These are phyloP conservation scores for Neltuma alba DNA, from an alignment of 306 rosid genomes.

Conservation along the genomic window DNA sequence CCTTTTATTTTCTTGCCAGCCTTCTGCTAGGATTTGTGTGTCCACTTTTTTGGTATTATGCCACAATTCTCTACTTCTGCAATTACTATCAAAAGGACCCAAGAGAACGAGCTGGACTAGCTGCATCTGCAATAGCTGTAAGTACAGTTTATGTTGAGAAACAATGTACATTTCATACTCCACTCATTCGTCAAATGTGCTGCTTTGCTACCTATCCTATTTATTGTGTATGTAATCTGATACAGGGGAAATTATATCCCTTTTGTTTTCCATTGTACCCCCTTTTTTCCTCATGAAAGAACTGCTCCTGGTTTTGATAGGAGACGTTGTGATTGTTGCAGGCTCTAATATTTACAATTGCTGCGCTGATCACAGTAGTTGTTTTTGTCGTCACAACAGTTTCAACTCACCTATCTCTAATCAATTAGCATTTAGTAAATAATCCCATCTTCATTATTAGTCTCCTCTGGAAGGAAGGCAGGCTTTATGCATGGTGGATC, in stretches of 20 bases:
- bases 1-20: constrained; percentile 45
- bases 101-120: constrained; percentile 94
- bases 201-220: constrained; percentile 3
- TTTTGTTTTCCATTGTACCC: constrained; percentile 1
- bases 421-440: constrained; percentile 8
- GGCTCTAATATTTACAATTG: constrained; percentile 61
- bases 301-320: not conserved
- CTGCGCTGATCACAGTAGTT: constrained; percentile 39
- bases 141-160: constrained; percentile 27
- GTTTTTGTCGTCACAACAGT: constrained; percentile 38
- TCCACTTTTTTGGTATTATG: constrained; percentile 89
- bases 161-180: not conserved
- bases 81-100: constrained; percentile 85
- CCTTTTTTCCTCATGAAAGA: no score
- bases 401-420: constrained; percentile 25
- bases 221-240: no score
- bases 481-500: constrained; percentile 24
- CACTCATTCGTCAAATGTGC: constrained; percentile 7
- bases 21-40: constrained; percentile 79
- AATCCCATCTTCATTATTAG: not conserved
- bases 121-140: constrained; percentile 95
- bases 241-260: not conserved
- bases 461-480: constrained; percentile 26
- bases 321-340: not conserved
- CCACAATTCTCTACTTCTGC: constrained; percentile 81